These are phyloP conservation scores for Aciculosporium take DNA, from an alignment of 2,329 filamentous ascomycete species.

Conservation along the genomic window DNA sequence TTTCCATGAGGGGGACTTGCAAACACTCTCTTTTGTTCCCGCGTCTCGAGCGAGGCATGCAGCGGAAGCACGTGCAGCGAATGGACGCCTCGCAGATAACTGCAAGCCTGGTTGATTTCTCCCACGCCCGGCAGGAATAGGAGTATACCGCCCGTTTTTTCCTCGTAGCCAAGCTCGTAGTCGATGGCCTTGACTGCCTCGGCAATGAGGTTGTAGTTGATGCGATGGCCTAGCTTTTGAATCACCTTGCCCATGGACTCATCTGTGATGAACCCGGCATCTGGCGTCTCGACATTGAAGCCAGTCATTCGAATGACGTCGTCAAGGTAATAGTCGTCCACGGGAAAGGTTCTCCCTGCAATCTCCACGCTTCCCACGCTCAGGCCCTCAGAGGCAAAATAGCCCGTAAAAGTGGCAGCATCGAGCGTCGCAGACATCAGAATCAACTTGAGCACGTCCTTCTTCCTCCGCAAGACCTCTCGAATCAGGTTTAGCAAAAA, in stretches of 20 bases:
- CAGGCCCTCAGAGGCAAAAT: slow-evolving; percentile 57
- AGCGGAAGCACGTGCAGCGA: slow-evolving; percentile 68
- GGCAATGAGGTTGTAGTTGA: slow-evolving; percentile 81
- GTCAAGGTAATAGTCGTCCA: slow-evolving; percentile 80
- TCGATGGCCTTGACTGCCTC: slow-evolving; percentile 74
- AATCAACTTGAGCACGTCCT: slow-evolving; percentile 74
- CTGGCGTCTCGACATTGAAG: slow-evolving; percentile 43
- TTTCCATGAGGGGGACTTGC: slow-evolving; percentile 59
- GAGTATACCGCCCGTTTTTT: slow-evolving; percentile 68
- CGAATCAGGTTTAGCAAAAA: slow-evolving; percentile 79
- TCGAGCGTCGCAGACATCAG: slow-evolving; percentile 96
- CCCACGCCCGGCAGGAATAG: slow-evolving; percentile 87
- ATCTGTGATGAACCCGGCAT: slow-evolving; percentile 30
- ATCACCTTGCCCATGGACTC: slow-evolving; percentile 55
- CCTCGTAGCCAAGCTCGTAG: slow-evolving; percentile 48
- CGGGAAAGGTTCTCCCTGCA: slow-evolving; percentile 74
- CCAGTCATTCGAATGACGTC: slow-evolving; percentile 71
- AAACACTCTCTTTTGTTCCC: slow-evolving; percentile 82
- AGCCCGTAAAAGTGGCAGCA: slow-evolving; percentile 67
- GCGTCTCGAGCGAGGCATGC: slow-evolving; percentile 80
- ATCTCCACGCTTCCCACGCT: slow-evolving; percentile 75
- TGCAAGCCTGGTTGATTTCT: slow-evolving; percentile 75
- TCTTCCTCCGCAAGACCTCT: slow-evolving; percentile 60
- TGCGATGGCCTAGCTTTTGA: slow-evolving; percentile 60
- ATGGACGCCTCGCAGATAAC: slow-evolving; percentile 45